Conservation (phyloP, 1,139 yeast genomes). For the Eremothecium gossypii region DNA sequence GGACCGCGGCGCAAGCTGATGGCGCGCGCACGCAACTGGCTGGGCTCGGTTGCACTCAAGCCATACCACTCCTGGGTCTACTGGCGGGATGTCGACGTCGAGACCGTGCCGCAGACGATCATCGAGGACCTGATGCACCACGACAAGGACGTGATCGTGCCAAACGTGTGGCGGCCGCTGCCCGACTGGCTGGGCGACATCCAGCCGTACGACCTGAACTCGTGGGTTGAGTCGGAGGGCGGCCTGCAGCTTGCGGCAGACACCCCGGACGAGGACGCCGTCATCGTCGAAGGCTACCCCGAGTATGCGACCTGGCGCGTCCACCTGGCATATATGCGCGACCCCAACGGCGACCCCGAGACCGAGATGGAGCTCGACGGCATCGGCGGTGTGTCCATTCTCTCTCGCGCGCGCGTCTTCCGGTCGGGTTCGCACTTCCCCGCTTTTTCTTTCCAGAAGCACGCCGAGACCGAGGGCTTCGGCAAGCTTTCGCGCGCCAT, state of each 20-base stretch:
- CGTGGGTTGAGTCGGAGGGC: slow-evolving; percentile 85
- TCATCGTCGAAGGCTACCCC: slow-evolving; percentile 85
- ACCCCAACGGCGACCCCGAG: slow-evolving; percentile 78
- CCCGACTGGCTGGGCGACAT: slow-evolving; percentile 86
- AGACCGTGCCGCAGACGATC: slow-evolving; percentile 51
- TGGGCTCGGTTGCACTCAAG: slow-evolving; percentile 49
- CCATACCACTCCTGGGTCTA: slow-evolving; percentile 74
- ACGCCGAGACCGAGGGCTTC: slow-evolving; percentile 90
- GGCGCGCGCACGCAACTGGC: slow-evolving; percentile 71
- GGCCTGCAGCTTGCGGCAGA: slow-evolving; percentile 68
- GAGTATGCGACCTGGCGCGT: slow-evolving; percentile 93
- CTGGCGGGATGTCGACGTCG: slow-evolving; percentile 71
- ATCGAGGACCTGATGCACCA: slow-evolving; percentile 60
- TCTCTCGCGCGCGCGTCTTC: slow-evolving; percentile 73
- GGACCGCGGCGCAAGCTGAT: slow-evolving; percentile 64
- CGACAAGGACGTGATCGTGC: slow-evolving; percentile 59
- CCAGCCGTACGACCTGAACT: slow-evolving; percentile 83
- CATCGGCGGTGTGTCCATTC: slow-evolving; percentile 82
- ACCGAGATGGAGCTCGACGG: slow-evolving; percentile 86
- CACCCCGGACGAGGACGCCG: slow-evolving; percentile 73
- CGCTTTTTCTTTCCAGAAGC: slow-evolving; percentile 81
- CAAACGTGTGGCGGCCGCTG: slow-evolving; percentile 86
- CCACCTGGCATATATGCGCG: slow-evolving; percentile 78
- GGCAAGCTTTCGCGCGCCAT: slow-evolving; percentile 76
- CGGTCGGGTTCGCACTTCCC: slow-evolving; percentile 80